A percentile compares a stretch with the other conserved stretches of the same genome.
These are phyloP conservation scores for Jacaranda copaia DNA, from an alignment of 257 asterid species.

Conservation along the genomic window DNA sequence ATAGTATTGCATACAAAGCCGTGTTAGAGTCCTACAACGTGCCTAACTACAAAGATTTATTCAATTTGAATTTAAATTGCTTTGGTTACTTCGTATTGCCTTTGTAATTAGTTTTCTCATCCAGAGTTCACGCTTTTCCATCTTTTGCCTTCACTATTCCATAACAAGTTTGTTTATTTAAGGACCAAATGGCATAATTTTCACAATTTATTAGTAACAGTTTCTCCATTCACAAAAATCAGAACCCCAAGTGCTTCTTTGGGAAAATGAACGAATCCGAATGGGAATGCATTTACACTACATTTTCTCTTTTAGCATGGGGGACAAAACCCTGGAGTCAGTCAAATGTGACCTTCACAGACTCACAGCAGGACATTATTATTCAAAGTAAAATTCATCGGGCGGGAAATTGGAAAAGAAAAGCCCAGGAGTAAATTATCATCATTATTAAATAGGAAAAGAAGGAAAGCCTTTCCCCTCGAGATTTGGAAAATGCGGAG, in stretches of 20 bases:
- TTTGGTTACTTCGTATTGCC: background rate
- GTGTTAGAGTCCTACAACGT: background rate
- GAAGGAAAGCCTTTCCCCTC: constrained; percentile 31
- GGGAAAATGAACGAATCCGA: background rate
- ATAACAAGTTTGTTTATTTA: background rate
- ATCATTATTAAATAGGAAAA: constrained; percentile 4
- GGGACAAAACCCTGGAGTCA: constrained; percentile 39
- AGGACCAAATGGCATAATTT: background rate
- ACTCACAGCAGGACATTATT: background rate
- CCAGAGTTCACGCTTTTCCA: background rate
- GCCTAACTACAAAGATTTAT: background rate
- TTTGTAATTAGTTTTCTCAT: background rate
- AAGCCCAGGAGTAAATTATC: background rate
- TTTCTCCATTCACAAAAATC: background rate
- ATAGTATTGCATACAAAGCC: background rate
- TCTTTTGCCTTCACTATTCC: background rate
- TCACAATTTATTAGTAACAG: background rate
- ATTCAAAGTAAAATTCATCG: constrained; percentile 32
- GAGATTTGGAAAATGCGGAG: constrained; percentile 54
- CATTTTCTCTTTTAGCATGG: background rate
- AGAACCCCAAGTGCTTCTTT: background rate
- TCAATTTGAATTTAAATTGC: background rate
- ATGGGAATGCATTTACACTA: background rate
- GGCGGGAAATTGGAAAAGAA: constrained; percentile 30
- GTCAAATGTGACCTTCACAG: constrained; percentile 23